A percentile compares a stretch with the other conserved stretches of the same genome.
These are phyloP conservation scores for Juncus inflexus DNA, from an alignment of 176 grass and related monocot genomes.

Conservation along the genomic window DNA sequence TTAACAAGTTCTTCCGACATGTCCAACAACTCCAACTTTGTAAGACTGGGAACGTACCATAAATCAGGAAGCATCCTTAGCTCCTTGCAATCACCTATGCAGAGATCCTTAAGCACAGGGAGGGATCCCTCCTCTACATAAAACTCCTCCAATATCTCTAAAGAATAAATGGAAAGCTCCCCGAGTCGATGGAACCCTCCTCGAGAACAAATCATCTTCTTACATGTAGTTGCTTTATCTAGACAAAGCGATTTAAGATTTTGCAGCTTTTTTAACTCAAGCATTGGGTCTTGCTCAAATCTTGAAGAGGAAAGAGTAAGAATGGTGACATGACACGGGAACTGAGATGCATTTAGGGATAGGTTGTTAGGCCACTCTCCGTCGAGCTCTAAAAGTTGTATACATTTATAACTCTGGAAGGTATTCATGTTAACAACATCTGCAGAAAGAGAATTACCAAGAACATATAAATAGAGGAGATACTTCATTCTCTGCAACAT, in stretches of 20 bases:
- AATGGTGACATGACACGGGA: background rate
- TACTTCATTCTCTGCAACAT: background rate
- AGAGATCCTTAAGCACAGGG: background rate
- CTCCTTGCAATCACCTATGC: background rate
- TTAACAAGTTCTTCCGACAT: background rate
- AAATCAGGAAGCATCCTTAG: conserved; percentile 9
- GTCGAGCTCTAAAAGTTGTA: background rate
- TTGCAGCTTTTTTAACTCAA: conserved; percentile 1
- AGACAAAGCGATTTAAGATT: conserved; percentile 3
- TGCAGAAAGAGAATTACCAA: background rate
- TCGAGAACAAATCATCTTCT: background rate
- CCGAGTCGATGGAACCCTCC: conserved; percentile 11
- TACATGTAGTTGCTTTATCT: conserved; percentile 12
- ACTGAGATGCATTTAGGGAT: background rate
- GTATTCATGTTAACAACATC: background rate
- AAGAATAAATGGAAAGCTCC: background rate
- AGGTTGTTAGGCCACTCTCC: conserved; percentile 6
- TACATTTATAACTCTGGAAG: conserved; percentile 4
- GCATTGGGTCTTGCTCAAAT: conserved; percentile 20
- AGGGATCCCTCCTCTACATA: conserved; percentile 1
- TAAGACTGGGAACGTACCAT: conserved; percentile 1
- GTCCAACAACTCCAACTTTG: background rate
- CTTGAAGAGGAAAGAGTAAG: conserved; percentile 4
- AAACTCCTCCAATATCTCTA: background rate
- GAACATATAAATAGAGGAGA: background rate